These are phyloP conservation scores for Cladorrhinum samala DNA, from an alignment of 495 filamentous ascomycete species.

Conservation along the genomic window DNA sequence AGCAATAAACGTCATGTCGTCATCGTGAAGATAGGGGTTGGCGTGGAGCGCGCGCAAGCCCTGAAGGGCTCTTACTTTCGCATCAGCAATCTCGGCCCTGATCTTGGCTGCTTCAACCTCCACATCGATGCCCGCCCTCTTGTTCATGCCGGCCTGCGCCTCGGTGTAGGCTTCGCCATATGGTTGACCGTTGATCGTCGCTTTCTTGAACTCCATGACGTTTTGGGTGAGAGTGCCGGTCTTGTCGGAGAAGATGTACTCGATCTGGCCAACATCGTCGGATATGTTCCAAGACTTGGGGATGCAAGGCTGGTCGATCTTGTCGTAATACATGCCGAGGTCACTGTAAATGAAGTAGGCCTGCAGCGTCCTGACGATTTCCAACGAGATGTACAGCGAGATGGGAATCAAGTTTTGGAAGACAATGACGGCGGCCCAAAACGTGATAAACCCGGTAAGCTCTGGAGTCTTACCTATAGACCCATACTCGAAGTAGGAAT, in stretches of 20 bases:
- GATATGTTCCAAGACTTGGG: constrained; percentile 99
- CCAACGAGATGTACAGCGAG: constrained; percentile 93
- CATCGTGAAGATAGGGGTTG: constrained; percentile 87
- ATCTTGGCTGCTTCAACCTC: constrained; percentile 70
- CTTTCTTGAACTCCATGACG: constrained; percentile 99
- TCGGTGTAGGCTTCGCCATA: constrained; percentile 99
- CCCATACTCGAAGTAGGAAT: constrained; percentile 80
- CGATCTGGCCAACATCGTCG: constrained; percentile 96
- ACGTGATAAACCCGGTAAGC: constrained; percentile 88
- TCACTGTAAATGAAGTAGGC: constrained; percentile 98
- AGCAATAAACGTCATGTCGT: constrained; percentile 86
- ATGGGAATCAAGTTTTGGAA: constrained; percentile 99
- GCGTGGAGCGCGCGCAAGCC: constrained; percentile 69
- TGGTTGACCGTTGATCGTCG: constrained; percentile 83
- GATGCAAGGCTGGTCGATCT: constrained; percentile 86
- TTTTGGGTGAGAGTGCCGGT: constrained; percentile 98
- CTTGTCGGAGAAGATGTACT: constrained; percentile 99
- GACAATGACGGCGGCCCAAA: constrained; percentile 88
- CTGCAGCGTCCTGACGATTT: constrained; percentile 89
- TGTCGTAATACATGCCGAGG: constrained; percentile 91
- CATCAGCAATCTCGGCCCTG: constrained; percentile 71
- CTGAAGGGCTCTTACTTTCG: constrained; percentile 64
- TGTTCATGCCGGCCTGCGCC: constrained; percentile 91
- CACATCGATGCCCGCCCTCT: constrained; percentile 77
- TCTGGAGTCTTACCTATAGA: constrained; percentile 71